These are phyloP conservation scores for Chrysanthemum lavandulifolium DNA, from an alignment of 129 eudicot species.

Conservation along the genomic window DNA sequence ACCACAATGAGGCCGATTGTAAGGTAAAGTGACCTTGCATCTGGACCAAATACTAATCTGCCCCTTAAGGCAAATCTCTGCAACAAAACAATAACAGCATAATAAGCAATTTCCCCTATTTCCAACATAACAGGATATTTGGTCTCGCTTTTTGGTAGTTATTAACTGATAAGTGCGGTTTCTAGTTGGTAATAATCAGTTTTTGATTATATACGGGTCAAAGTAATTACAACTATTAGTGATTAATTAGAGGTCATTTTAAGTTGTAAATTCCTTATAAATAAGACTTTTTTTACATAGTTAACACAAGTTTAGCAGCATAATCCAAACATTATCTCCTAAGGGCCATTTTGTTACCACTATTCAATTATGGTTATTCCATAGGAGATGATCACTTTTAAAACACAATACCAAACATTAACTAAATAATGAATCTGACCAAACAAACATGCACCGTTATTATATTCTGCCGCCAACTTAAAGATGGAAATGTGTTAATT, in stretches of 20 bases:
- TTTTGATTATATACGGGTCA: background rate
- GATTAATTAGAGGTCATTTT: too few relatives aligned
- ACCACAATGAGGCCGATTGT: slow-evolving; percentile 45
- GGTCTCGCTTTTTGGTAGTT: too few relatives aligned
- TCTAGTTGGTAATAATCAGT: background rate
- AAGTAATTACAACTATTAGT: background rate
- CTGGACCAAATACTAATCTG: slow-evolving; percentile 61
- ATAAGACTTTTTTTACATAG: too few relatives aligned
- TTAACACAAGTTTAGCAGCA: too few relatives aligned
- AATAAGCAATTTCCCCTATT: too few relatives aligned
- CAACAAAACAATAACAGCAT: slow-evolving; percentile 6
- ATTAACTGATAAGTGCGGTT: background rate
- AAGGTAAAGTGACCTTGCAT: slow-evolving; percentile 43
- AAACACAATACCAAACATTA: background rate
- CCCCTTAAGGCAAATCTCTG: slow-evolving; percentile 55
- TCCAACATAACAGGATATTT: too few relatives aligned
- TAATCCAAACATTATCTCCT: too few relatives aligned
- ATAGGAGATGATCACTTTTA: background rate
- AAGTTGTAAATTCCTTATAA: too few relatives aligned
- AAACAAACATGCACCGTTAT: background rate
- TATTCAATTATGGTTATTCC: background rate
- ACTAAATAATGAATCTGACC: slow-evolving; percentile 3
- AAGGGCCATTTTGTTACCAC: too few relatives aligned
- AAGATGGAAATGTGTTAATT: background rate
- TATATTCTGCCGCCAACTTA: background rate